Evolutionary conservation across 768 basidiomycete genomes (phyloP).

Genomic region (Suillus subalutaceus): DNA sequence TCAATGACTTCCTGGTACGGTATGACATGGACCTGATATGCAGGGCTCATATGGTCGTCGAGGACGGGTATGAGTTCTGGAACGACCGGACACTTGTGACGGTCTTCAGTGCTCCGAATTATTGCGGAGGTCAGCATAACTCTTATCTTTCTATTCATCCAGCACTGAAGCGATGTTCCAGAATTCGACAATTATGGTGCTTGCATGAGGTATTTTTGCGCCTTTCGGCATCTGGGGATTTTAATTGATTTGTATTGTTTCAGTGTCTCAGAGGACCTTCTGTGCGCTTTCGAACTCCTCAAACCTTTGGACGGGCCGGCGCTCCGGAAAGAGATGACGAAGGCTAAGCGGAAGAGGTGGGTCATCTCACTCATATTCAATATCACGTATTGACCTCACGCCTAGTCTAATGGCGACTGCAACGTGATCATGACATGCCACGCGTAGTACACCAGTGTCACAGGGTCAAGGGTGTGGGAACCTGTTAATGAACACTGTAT

Average conservation of each 20-base stretch:
- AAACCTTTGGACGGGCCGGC: constrained; percentile 96
- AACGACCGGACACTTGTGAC: constrained; percentile 98
- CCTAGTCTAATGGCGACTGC: constrained; percentile 38
- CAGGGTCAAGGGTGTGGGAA: constrained; percentile 10
- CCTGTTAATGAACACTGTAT: constrained; percentile 6
- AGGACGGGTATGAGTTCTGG: constrained; percentile 99
- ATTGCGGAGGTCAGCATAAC: constrained; percentile 81
- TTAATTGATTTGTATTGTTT: constrained; percentile 19
- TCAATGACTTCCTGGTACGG: constrained; percentile 91
- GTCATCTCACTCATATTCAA: background rate
- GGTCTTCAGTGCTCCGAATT: constrained; percentile 97
- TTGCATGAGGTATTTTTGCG: constrained; percentile 75
- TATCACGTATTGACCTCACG: constrained; percentile 9
- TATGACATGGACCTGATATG: constrained; percentile 99
- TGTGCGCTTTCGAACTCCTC: constrained; percentile 96
- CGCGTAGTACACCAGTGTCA: background rate
- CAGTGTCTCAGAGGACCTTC: constrained; percentile 93
- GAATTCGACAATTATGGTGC: constrained; percentile 96
- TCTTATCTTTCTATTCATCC: constrained; percentile 11
- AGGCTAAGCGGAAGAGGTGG: constrained; percentile 96
- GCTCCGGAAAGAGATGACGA: constrained; percentile 97
- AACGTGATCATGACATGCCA: constrained; percentile 21
- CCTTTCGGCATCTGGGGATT: constrained; percentile 1
- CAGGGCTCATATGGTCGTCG: constrained; percentile 99
- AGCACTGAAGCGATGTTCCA: constrained; percentile 35